phyloP scores from a whole-genome alignment of 73 alveolate genomes.

The Paramecium primaurelia region DNA sequence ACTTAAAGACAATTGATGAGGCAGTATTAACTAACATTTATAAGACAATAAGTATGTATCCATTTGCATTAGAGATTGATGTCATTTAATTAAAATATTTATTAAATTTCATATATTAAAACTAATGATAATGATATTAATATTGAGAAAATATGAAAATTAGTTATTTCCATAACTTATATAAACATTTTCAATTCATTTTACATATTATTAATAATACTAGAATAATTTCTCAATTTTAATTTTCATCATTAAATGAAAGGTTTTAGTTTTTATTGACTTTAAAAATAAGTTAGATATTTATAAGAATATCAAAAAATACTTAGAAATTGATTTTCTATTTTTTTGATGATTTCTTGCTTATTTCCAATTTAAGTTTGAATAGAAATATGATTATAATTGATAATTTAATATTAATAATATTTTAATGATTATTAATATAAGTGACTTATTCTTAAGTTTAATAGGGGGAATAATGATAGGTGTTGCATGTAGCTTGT shows the following conservation, averaged over 20 bases:
- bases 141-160: neutral
- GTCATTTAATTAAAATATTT: neutral
- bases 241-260: too few species aligned
- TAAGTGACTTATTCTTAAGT: neutral
- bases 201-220: too few species aligned
- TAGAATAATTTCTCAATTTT: too few species aligned
- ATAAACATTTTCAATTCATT: too few species aligned
- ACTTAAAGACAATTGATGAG: constrained; percentile 34
- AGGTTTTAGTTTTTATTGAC: too few species aligned
- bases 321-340: too few species aligned
- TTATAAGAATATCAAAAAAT: too few species aligned
- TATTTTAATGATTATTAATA: neutral
- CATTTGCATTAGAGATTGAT: neutral
- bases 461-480: neutral
- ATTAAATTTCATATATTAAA: neutral
- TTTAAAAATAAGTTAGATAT: too few species aligned
- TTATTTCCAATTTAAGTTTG: neutral
- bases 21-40: constrained; percentile 37
- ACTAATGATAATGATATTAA: neutral
- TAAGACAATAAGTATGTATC: neutral
- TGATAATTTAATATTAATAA: neutral
- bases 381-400: neutral
- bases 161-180: neutral
- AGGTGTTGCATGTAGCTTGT: neutral
- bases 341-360: too few species aligned